A percentile compares a stretch with the other conserved stretches of the same genome.
Evolutionary conservation across 2,329 filamentous ascomycete genomes (phyloP).

Genomic region (Neoarthrinium moseri): DNA sequence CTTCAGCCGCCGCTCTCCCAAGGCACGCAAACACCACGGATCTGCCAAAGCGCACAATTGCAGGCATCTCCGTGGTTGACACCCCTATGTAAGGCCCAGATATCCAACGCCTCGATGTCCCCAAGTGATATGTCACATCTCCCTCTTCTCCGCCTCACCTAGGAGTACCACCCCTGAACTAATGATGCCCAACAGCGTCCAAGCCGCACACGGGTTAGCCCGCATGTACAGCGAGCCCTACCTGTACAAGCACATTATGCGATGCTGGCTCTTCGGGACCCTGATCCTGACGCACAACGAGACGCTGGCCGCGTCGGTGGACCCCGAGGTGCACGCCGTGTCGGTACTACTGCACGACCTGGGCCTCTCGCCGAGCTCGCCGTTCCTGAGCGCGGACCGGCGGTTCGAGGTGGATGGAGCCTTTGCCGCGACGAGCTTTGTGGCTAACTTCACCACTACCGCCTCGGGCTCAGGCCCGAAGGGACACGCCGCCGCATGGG

Average conservation of each 20-base stretch:
- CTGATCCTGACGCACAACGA: slow-evolving; percentile 13
- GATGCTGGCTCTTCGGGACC: slow-evolving; percentile 13
- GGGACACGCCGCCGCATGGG: slow-evolving; percentile 26
- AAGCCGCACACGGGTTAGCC: slow-evolving; percentile 9
- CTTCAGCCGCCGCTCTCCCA: too few species aligned
- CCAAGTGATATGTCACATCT: background rate
- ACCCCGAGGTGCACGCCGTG: slow-evolving; percentile 36
- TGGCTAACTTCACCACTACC: slow-evolving; percentile 22
- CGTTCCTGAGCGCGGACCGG: slow-evolving; percentile 38
- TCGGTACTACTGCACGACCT: slow-evolving; percentile 41
- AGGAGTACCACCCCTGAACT: too few species aligned
- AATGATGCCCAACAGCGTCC: too few species aligned
- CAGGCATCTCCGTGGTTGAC: background rate
- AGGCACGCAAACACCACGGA: too few species aligned
- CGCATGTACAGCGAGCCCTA: background rate
- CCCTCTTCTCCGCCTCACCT: too few species aligned
- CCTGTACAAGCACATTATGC: slow-evolving; percentile 15
- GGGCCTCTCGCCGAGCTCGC: slow-evolving; percentile 29
- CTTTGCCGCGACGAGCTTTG: slow-evolving; percentile 39
- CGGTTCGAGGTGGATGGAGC: slow-evolving; percentile 52
- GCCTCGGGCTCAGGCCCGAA: too few species aligned
- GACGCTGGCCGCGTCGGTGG: slow-evolving; percentile 23
- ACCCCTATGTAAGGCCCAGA: background rate
- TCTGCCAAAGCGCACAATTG: background rate
- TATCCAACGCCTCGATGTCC: background rate